Evolutionary conservation across 1,284 basidiomycete species (phyloP).

Genomic region (Papiliotrema laurentii): DNA sequence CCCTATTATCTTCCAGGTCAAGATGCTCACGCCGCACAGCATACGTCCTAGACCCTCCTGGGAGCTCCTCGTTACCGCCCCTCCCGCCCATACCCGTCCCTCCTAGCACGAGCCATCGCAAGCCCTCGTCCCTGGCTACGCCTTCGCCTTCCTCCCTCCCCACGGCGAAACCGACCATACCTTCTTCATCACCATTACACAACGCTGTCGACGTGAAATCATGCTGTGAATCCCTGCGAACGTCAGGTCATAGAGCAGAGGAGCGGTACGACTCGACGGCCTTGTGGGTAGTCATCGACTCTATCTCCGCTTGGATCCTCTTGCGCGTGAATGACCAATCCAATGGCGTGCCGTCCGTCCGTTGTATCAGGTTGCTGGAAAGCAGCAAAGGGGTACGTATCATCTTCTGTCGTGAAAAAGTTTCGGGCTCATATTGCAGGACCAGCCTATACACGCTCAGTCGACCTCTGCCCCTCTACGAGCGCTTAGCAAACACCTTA

Average conservation of each 20-base stretch:
- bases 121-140: neutral
- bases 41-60: conserved; percentile 8
- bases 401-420: neutral
- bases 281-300: neutral
- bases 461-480: conserved; percentile 1
- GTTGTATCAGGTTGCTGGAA: neutral
- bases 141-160: conserved; percentile 1
- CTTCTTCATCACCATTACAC: neutral
- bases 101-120: conserved; percentile 2
- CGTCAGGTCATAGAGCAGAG: neutral
- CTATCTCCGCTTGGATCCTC: neutral
- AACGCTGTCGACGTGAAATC: neutral
- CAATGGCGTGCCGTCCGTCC: neutral
- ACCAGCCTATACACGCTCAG: conserved; percentile 8
- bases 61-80: conserved; percentile 4
- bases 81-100: conserved; percentile 9
- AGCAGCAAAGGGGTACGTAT: neutral
- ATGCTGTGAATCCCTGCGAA: neutral
- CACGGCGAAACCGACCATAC: neutral
- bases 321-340: neutral
- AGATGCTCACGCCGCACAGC: neutral
- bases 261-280: conserved; percentile 3
- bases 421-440: neutral
- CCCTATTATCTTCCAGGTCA: too few species aligned
- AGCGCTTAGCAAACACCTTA: conserved; percentile 9